Evolutionary conservation across 1,139 yeast species (phyloP).

Genomic region (Groenewaldozyma auringiensis): DNA sequence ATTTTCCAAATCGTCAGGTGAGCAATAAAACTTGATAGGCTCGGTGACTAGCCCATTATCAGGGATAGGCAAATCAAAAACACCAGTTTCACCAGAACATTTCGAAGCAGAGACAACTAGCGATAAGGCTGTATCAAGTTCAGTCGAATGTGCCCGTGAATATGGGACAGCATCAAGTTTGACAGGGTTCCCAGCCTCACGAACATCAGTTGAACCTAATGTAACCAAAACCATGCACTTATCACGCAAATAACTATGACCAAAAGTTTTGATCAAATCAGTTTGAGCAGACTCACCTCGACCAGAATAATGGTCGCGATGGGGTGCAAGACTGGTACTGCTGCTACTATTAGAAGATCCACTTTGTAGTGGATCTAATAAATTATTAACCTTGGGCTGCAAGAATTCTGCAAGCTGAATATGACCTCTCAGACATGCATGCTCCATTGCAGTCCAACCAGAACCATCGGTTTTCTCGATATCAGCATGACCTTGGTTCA

Average conservation of each 20-base stretch:
- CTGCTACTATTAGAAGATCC: conserved; percentile 2
- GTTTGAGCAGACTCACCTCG: conserved; percentile 2
- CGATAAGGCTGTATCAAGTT: conserved; percentile 81
- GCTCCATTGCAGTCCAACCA: conserved; percentile 97
- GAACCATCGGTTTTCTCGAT: conserved; percentile 63
- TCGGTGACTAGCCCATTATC: conserved; percentile 76
- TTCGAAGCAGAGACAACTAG: conserved; percentile 53
- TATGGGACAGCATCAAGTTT: conserved; percentile 67
- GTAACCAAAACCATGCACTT: conserved; percentile 70
- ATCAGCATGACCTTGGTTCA: conserved; percentile 39
- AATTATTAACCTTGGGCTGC: conserved; percentile 32
- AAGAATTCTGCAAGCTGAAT: conserved; percentile 58
- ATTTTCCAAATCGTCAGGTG: conserved; percentile 39
- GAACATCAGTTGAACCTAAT: conserved; percentile 75
- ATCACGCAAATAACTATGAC: conserved; percentile 63
- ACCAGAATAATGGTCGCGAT: not conserved
- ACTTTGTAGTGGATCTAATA: not conserved
- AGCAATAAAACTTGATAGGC: conserved; percentile 60
- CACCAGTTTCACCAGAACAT: conserved; percentile 51
- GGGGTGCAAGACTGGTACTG: not conserved
- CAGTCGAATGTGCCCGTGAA: conserved; percentile 69
- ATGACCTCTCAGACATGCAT: conserved; percentile 88
- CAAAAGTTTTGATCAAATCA: conserved; percentile 60
- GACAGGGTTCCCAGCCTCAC: conserved; percentile 55
- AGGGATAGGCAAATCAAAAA: conserved; percentile 76